Percentiles rank a stretch among this genome's conserved stretches.
Conservation (phyloP, 768 basidiomycete genomes). For the Leccinum truebloodii region DNA sequence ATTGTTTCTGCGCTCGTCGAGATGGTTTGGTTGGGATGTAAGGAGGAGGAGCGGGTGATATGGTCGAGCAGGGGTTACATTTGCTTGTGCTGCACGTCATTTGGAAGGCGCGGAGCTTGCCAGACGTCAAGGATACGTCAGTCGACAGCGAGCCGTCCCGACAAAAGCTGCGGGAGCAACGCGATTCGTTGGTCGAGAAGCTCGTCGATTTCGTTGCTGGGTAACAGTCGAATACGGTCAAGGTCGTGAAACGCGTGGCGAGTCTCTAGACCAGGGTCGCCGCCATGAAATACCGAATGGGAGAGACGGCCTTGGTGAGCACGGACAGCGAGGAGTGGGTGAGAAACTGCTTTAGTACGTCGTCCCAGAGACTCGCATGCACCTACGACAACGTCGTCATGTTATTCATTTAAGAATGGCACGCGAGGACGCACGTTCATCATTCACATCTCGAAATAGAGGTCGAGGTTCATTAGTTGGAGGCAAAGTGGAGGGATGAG, state of each 20-base stretch:
- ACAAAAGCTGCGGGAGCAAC: slow-evolving; percentile 61
- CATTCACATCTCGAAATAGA: slow-evolving; percentile 94
- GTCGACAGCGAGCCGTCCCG: slow-evolving; percentile 57
- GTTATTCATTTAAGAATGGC: neutral
- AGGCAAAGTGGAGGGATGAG: slow-evolving; percentile 62
- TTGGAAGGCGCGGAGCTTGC: slow-evolving; percentile 75
- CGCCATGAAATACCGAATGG: slow-evolving; percentile 71
- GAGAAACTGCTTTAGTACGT: slow-evolving; percentile 88
- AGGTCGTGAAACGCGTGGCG: slow-evolving; percentile 82
- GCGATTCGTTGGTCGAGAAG: slow-evolving; percentile 73
- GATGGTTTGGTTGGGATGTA: slow-evolving; percentile 85
- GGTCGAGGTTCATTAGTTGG: slow-evolving; percentile 70
- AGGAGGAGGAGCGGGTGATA: slow-evolving; percentile 91
- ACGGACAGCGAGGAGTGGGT: slow-evolving; percentile 81
- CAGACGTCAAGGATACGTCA: slow-evolving; percentile 49
- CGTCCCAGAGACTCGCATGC: slow-evolving; percentile 90
- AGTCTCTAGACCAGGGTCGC: slow-evolving; percentile 48
- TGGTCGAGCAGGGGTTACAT: slow-evolving; percentile 82
- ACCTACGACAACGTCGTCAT: slow-evolving; percentile 46
- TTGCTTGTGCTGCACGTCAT: slow-evolving; percentile 76
- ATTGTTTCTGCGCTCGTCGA: slow-evolving; percentile 83
- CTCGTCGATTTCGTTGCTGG: slow-evolving; percentile 82
- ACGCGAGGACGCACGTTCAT: slow-evolving; percentile 55
- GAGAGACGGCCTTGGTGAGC: slow-evolving; percentile 67
- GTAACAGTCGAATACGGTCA: slow-evolving; percentile 79